These are phyloP conservation scores for Neurospora tetraspora DNA, from an alignment of 495 filamentous ascomycete species.

Conservation along the genomic window DNA sequence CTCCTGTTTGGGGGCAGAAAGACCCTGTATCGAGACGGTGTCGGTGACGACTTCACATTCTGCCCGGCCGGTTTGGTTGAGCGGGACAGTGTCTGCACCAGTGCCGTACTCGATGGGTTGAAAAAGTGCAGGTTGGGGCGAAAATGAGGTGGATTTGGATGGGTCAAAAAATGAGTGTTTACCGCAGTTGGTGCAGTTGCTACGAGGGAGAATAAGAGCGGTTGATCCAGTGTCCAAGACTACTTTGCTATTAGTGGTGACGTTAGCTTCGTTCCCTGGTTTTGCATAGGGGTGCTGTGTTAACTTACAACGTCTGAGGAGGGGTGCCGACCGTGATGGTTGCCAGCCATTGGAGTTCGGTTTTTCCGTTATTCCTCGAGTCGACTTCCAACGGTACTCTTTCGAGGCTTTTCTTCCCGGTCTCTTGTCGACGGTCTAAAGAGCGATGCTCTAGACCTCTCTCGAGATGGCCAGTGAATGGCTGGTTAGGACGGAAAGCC, in stretches of 20 bases:
- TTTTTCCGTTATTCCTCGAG: not conserved
- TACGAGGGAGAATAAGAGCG: slow-evolving; percentile 11
- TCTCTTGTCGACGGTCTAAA: not conserved
- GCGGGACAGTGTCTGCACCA: slow-evolving; percentile 11
- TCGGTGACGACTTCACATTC: slow-evolving; percentile 19
- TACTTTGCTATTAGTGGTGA: slow-evolving; percentile 9
- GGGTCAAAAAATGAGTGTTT: slow-evolving; percentile 9
- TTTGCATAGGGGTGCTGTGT: not conserved
- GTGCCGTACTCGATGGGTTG: slow-evolving; percentile 5
- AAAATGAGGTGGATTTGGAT: slow-evolving; percentile 10
- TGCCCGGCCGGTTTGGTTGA: slow-evolving; percentile 4
- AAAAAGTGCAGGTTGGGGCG: not conserved
- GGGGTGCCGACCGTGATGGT: slow-evolving; percentile 17
- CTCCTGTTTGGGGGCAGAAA: slow-evolving; percentile 7
- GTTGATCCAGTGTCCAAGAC: slow-evolving; percentile 19
- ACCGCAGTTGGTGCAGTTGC: slow-evolving; percentile 16
- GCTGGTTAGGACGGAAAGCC: not conserved
- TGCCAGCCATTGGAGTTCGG: slow-evolving; percentile 16
- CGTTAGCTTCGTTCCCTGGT: not conserved
- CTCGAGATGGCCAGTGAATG: not conserved
- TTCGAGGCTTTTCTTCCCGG: not conserved
- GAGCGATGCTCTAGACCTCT: not conserved
- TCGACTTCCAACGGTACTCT: not conserved
- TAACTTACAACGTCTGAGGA: slow-evolving; percentile 14
- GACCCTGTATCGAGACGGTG: slow-evolving; percentile 15